Percentiles rank a stretch among this genome's conserved stretches.
Conservation (phyloP, 75 land plant genomes). For the Pinus albicaulis region DNA sequence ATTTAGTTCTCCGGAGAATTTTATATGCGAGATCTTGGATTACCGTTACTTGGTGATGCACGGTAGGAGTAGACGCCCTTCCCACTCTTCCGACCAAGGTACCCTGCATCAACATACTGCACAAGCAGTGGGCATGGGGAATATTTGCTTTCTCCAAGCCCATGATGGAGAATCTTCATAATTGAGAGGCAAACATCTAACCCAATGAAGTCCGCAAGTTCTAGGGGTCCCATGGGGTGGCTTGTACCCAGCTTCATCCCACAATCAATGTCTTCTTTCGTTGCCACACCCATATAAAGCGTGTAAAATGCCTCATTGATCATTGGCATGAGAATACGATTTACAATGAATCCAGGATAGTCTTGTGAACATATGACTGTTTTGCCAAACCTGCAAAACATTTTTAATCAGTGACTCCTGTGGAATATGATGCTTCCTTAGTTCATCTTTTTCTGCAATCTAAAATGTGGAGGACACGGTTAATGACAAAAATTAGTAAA, state of each 20-base stretch:
- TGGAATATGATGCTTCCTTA: background rate
- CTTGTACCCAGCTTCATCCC: constrained; percentile 95
- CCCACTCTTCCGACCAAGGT: constrained; percentile 81
- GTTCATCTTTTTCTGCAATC: background rate
- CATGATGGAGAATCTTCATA: constrained; percentile 68
- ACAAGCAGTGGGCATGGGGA: constrained; percentile 87
- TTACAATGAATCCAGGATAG: constrained; percentile 88
- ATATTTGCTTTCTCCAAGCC: constrained; percentile 85
- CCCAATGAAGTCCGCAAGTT: constrained; percentile 93
- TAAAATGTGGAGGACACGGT: background rate
- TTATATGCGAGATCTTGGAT: constrained; percentile 4
- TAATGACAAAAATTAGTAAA: too few species aligned
- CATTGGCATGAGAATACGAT: constrained; percentile 96
- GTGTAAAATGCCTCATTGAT: constrained; percentile 90
- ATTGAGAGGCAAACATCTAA: constrained; percentile 89
- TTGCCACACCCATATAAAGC: constrained; percentile 79
- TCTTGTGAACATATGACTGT: constrained; percentile 77
- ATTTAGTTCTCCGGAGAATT: background rate
- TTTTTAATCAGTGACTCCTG: background rate
- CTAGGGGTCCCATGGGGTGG: constrained; percentile 96
- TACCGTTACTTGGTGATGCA: background rate
- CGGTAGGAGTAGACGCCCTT: constrained; percentile 69
- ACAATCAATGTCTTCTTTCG: constrained; percentile 85
- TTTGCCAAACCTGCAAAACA: constrained; percentile 70
- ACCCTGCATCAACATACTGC: constrained; percentile 94